phyloP scores from a whole-genome alignment of 2,329 filamentous ascomycete genomes.

The Calonectria pteridis region DNA sequence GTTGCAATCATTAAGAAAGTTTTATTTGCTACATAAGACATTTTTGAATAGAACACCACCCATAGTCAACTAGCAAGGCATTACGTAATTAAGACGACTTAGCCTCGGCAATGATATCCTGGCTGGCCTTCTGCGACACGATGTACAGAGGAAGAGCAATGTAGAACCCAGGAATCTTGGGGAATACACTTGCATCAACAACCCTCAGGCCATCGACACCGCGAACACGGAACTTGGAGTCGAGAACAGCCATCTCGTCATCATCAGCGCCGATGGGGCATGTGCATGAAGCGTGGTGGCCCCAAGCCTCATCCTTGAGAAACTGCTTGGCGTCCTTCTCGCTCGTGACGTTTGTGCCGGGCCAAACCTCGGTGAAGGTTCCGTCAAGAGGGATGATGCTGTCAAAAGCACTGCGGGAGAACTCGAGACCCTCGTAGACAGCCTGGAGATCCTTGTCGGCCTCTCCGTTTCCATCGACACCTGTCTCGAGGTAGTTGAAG shows the following conservation, averaged over 20 bases:
- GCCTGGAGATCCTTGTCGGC: slow-evolving; percentile 59
- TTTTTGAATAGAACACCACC: background rate
- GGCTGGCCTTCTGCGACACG: slow-evolving; percentile 68
- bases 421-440: slow-evolving; percentile 59
- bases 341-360: slow-evolving; percentile 53
- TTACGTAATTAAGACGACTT: slow-evolving; percentile 1
- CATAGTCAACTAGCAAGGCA: background rate
- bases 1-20: background rate
- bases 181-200: slow-evolving; percentile 71
- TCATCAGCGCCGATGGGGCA: slow-evolving; percentile 67
- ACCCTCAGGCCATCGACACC: slow-evolving; percentile 68
- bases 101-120: slow-evolving; percentile 46
- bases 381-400: slow-evolving; percentile 52
- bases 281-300: slow-evolving; percentile 65
- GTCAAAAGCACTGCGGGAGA: slow-evolving; percentile 57
- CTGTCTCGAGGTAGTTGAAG: slow-evolving; percentile 67
- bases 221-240: slow-evolving; percentile 68
- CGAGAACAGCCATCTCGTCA: slow-evolving; percentile 68
- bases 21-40: background rate
- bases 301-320: slow-evolving; percentile 53
- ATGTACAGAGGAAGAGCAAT: slow-evolving; percentile 47
- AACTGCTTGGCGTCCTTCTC: slow-evolving; percentile 60
- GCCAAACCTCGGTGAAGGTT: slow-evolving; percentile 51
- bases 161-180: slow-evolving; percentile 40
- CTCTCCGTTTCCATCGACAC: slow-evolving; percentile 41